Conservation (phyloP, 345 rosid species). For the Tarenaya hassleriana region DNA sequence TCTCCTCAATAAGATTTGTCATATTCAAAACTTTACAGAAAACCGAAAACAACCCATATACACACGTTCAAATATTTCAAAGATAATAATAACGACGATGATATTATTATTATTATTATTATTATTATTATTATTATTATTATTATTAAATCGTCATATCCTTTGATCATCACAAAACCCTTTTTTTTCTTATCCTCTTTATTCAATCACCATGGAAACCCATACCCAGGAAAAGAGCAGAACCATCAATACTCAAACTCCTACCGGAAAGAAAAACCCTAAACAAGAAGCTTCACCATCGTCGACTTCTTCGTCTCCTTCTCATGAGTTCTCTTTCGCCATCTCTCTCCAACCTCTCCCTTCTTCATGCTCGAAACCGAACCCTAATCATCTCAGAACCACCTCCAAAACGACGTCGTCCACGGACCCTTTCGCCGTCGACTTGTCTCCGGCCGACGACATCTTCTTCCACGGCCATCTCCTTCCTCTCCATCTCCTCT, state of each 20-base stretch:
- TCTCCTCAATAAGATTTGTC: constrained; percentile 24
- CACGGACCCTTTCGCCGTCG: constrained; percentile 55
- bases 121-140: constrained; percentile 17
- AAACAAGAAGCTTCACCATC: constrained; percentile 50
- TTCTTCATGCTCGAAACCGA: constrained; percentile 18
- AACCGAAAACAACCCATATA: constrained; percentile 18
- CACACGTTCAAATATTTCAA: background rate
- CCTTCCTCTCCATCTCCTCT: constrained; percentile 83
- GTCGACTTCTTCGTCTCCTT: constrained; percentile 65
- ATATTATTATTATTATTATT: constrained; percentile 6
- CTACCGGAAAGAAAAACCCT: constrained; percentile 33
- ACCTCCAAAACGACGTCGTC: constrained; percentile 28
- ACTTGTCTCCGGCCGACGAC: constrained; percentile 89
- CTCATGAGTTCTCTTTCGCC: constrained; percentile 93
- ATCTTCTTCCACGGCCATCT: constrained; percentile 98
- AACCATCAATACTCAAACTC: constrained; percentile 21
- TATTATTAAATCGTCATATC: constrained; percentile 23
- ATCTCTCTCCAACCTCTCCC: constrained; percentile 62
- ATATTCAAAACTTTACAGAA: constrained; percentile 24
- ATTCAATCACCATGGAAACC: constrained; percentile 43
- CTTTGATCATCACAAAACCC: constrained; percentile 26
- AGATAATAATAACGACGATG: constrained; percentile 8
- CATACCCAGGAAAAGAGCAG: constrained; percentile 35
- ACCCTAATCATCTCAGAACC: constrained; percentile 17
- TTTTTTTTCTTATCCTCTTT: constrained; percentile 9